phyloP scores from a whole-genome alignment of 139 green algal genomes.

The Haematococcus sp. region DNA sequence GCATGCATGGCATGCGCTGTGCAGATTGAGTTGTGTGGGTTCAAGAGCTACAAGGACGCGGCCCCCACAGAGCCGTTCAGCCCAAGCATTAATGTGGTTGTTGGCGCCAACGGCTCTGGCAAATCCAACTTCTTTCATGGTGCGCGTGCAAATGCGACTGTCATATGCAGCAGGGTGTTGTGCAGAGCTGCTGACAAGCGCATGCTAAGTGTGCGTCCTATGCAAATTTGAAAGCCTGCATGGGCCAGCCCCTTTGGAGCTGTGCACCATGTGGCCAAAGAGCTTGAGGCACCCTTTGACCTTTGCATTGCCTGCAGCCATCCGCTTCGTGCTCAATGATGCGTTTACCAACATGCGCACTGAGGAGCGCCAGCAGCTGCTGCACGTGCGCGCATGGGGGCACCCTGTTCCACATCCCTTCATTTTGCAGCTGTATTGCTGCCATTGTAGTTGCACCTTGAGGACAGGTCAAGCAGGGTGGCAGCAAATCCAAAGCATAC shows the following conservation, averaged over 20 bases:
- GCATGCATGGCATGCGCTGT: neutral
- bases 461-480: no score
- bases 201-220: neutral
- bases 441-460: neutral
- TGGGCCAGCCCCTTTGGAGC: no score
- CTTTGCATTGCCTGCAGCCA: conserved; percentile 65
- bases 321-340: conserved; percentile 97
- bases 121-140: conserved; percentile 99
- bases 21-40: conserved; percentile 95
- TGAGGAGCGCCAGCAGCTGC: conserved; percentile 88
- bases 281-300: neutral
- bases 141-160: conserved; percentile 24
- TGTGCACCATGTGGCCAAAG: neutral
- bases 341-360: conserved; percentile 63
- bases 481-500: no score
- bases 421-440: neutral
- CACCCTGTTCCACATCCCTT: no score
- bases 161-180: neutral
- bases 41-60: conserved; percentile 98
- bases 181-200: neutral
- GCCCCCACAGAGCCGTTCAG: conserved; percentile 83
- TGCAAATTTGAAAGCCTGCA: no score
- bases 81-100: conserved; percentile 87
- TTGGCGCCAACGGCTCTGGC: conserved; percentile 97
- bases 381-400: conserved; percentile 76